Percentiles rank a stretch among this genome's conserved stretches.
Conservation (phyloP, 2,329 filamentous ascomycete genomes). For the Alternaria burnsii region DNA sequence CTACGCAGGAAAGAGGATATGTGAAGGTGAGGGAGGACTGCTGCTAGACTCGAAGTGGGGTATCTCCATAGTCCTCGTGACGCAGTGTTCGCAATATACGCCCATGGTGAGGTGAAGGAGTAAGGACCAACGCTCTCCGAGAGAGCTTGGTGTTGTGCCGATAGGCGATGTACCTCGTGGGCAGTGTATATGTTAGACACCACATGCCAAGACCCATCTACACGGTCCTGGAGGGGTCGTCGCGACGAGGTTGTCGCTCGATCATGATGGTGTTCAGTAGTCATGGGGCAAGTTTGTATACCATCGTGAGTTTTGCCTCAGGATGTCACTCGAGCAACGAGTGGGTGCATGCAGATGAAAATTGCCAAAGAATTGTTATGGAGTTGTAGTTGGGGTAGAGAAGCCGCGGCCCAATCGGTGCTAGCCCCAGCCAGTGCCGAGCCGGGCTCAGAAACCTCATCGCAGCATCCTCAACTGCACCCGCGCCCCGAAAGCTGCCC, state of each 20-base stretch:
- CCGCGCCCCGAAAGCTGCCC: constrained; percentile 34
- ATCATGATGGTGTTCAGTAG: not conserved
- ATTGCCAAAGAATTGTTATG: not conserved
- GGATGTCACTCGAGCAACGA: not conserved
- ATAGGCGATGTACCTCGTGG: too few relatives aligned
- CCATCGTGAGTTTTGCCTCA: not conserved
- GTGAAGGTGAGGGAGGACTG: constrained; percentile 20
- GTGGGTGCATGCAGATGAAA: not conserved
- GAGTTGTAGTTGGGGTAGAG: not conserved
- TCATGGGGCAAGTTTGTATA: not conserved
- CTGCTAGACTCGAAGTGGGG: not conserved
- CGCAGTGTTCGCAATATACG: not conserved
- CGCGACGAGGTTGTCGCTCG: not conserved
- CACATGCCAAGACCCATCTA: not conserved
- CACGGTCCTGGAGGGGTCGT: not conserved
- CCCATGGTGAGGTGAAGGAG: constrained; percentile 17
- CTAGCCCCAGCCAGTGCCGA: constrained; percentile 29
- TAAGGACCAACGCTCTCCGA: not conserved
- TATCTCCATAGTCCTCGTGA: constrained; percentile 9
- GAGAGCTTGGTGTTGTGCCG: too few relatives aligned
- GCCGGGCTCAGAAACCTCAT: constrained; percentile 36
- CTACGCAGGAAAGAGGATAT: not conserved
- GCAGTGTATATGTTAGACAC: not conserved
- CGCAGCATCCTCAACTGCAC: constrained; percentile 31
- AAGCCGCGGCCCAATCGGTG: constrained; percentile 13